phyloP scores from a whole-genome alignment of 345 rosid genomes.

The Citrus maxima region DNA sequence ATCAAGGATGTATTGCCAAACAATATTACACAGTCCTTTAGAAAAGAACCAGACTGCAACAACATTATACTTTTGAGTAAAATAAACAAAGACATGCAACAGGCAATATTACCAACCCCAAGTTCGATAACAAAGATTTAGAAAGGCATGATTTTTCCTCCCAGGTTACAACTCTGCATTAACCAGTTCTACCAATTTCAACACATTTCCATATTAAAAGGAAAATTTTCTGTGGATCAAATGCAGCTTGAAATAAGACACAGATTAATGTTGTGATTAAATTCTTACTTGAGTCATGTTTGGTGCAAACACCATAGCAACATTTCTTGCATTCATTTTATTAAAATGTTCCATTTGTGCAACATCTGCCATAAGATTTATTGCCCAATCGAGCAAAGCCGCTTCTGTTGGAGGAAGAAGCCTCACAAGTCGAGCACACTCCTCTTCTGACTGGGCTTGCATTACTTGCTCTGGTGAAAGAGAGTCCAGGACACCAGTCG shows the following conservation, averaged over 20 bases:
- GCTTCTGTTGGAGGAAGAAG: slow-evolving; percentile 91
- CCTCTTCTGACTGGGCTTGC: slow-evolving; percentile 86
- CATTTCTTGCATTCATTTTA: slow-evolving; percentile 97
- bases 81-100: background rate
- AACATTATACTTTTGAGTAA: background rate
- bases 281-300: slow-evolving; percentile 86
- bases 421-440: slow-evolving; percentile 68
- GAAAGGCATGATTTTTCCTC: background rate
- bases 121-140: background rate
- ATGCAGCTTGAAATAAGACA: background rate
- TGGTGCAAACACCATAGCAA: slow-evolving; percentile 97
- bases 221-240: background rate
- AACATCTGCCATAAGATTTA: slow-evolving; percentile 97
- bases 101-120: background rate
- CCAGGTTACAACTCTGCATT: background rate
- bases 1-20: background rate
- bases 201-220: background rate
- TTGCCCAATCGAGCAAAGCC: slow-evolving; percentile 85
- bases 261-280: background rate
- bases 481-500: slow-evolving; percentile 84
- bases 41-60: background rate
- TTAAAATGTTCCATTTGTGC: slow-evolving; percentile 75
- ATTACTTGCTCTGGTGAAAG: slow-evolving; percentile 84
- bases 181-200: background rate
- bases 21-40: background rate